Evolutionary conservation across 768 basidiomycete genomes (phyloP), one percentile per base, ranked within the genome.

Genomic region (Harrya chromipes): DNA sequence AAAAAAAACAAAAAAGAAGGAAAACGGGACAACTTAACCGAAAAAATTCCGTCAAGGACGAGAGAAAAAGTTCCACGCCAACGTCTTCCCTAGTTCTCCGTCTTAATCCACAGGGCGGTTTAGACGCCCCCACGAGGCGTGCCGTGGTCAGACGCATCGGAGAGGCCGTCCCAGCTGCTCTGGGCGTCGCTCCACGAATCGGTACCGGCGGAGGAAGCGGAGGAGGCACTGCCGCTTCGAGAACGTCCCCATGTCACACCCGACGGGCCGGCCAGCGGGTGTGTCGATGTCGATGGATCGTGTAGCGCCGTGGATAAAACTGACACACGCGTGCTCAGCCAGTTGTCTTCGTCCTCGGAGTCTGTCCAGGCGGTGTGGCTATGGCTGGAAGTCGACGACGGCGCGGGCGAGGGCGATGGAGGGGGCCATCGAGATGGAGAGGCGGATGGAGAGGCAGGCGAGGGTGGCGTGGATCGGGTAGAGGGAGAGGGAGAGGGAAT

Each of bases 181-280:
- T 59, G 56, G 11, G 63, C 65, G 29, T 66, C 66, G 9, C 58
- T 65, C 68, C 67, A 68, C 11, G 63, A 51, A 26, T 56, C 62
- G 26, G 34, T n/a, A 11, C 46, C 46, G 27, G 24, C 45, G 16
- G 53, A 37, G 20, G 55, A 53, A 2, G 61, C 24, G 4, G 24
- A 27, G 29, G 29, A 54, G 9, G n/a, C 43, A 43, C 56, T 60
- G 21, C 12, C 24, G 40, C 63, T 56, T 12, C 53, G 58, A 16
- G 53, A 35, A 16, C 33, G 33, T 26, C 53, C 35, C 14, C 16
- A 26, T 11, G 46, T 42, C 35, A 21, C 3, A 23, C 41, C 29
- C 6, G 43, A 6, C 4, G 27, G 10, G 2, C 3, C 11, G 6
- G 34, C 6, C 29, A 12, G 36, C 21, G 23, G 14, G 10, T 29